Evolutionary conservation across 2,329 filamentous ascomycete species (phyloP).

Genomic region (Pestalotiopsis fici): DNA sequence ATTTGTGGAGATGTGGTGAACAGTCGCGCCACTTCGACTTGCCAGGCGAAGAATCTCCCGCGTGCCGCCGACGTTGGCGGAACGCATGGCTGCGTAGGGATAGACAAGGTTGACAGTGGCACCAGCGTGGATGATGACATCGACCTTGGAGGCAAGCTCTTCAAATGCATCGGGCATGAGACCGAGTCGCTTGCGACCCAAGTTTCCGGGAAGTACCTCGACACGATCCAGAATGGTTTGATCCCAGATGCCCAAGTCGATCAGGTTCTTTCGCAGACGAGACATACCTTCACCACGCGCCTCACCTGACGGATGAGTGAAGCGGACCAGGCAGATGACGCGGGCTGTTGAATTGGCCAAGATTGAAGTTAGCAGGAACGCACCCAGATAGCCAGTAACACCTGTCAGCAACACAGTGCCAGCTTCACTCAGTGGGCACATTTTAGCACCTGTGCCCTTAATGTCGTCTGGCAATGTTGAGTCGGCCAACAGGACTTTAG

Average conservation of each 20-base stretch:
- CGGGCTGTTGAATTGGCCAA: slow-evolving; percentile 68
- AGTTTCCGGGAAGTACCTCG: slow-evolving; percentile 73
- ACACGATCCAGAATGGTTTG: slow-evolving; percentile 78
- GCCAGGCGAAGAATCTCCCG: slow-evolving; percentile 74
- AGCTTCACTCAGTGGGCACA: slow-evolving; percentile 63
- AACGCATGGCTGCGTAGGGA: slow-evolving; percentile 74
- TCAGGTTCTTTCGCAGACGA: slow-evolving; percentile 71
- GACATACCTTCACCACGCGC: slow-evolving; percentile 69
- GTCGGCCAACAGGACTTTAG: slow-evolving; percentile 68
- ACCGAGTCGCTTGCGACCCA: slow-evolving; percentile 69
- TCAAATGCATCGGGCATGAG: slow-evolving; percentile 66
- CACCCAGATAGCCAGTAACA: slow-evolving; percentile 75
- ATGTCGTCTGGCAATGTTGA: slow-evolving; percentile 71
- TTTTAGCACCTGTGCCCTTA: slow-evolving; percentile 51
- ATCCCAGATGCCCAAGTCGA: slow-evolving; percentile 78
- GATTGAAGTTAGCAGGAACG: slow-evolving; percentile 71
- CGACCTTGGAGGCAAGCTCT: slow-evolving; percentile 62
- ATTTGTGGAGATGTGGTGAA: slow-evolving; percentile 80
- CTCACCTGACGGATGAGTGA: slow-evolving; percentile 65
- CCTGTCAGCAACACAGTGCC: slow-evolving; percentile 73
- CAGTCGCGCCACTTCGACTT: slow-evolving; percentile 65
- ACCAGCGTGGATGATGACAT: slow-evolving; percentile 77
- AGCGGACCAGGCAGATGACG: slow-evolving; percentile 74
- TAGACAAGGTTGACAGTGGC: slow-evolving; percentile 82
- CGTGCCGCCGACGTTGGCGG: slow-evolving; percentile 78